Evolutionary conservation across 495 filamentous ascomycete species (phyloP).

Genomic region (Sordaria brevicollis): DNA sequence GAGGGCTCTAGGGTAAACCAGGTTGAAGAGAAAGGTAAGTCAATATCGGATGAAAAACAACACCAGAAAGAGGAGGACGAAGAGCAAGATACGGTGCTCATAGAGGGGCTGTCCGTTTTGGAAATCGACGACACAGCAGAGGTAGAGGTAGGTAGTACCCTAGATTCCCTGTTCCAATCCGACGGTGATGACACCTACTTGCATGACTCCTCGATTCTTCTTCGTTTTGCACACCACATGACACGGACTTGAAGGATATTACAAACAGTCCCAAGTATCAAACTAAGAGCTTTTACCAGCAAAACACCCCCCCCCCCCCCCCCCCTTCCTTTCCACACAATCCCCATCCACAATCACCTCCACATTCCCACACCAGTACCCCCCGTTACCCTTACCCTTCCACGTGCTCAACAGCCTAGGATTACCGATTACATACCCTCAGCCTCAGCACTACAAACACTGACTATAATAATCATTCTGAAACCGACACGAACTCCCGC

Average conservation of each 20-base stretch:
- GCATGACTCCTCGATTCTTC: background rate
- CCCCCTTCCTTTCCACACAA: no score
- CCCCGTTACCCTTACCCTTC: no score
- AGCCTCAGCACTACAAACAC: slow-evolving; percentile 24
- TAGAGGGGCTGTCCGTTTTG: background rate
- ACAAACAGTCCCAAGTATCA: no score
- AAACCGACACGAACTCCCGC: slow-evolving; percentile 31
- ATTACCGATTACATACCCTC: no score
- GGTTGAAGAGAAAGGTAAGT: background rate
- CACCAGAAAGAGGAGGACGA: background rate
- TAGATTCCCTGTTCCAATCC: background rate
- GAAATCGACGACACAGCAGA: background rate
- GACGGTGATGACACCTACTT: background rate
- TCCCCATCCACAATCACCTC: no score
- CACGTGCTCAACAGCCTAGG: no score
- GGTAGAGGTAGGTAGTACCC: background rate
- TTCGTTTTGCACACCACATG: background rate
- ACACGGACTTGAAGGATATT: background rate
- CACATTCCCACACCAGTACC: no score
- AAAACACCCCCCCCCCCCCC: no score
- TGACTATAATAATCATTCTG: slow-evolving; percentile 42
- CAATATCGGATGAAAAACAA: background rate
- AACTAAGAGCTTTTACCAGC: no score
- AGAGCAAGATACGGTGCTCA: background rate
- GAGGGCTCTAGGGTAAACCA: background rate